Percentiles rank a stretch among this genome's conserved stretches.
phyloP scores from a whole-genome alignment of 2,329 filamentous ascomycete genomes.

The Neofusicoccum ribis region DNA sequence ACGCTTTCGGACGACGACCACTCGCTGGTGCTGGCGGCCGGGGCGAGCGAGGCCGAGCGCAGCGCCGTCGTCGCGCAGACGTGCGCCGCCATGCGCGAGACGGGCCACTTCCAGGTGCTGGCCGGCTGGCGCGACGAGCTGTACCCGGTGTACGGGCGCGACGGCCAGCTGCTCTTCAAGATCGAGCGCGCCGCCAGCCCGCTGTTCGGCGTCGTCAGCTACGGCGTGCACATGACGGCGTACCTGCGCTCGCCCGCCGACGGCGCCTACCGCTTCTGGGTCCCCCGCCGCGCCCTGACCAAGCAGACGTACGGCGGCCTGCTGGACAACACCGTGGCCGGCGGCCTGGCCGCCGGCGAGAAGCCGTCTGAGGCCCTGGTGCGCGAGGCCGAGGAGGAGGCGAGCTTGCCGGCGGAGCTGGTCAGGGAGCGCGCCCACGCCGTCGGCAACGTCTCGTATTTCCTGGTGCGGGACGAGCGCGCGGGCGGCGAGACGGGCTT shows the following conservation, averaged over 20 bases:
- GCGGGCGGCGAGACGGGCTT: conserved; percentile 79
- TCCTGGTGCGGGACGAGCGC: conserved; percentile 72
- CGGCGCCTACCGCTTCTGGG: conserved; percentile 75
- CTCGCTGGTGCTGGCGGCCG: conserved; percentile 54
- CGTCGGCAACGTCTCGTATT: conserved; percentile 77
- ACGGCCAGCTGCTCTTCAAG: conserved; percentile 42
- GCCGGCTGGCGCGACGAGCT: conserved; percentile 45
- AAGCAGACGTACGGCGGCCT: conserved; percentile 92
- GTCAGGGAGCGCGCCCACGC: conserved; percentile 62
- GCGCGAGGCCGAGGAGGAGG: conserved; percentile 87
- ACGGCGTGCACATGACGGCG: conserved; percentile 44
- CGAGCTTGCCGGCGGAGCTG: conserved; percentile 69
- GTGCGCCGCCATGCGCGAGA: conserved; percentile 66
- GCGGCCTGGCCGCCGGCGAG: conserved; percentile 79
- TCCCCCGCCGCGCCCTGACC: conserved; percentile 70
- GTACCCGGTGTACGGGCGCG: conserved; percentile 43
- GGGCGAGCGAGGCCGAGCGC: conserved; percentile 62
- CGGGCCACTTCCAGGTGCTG: conserved; percentile 72
- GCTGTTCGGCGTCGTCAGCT: conserved; percentile 46
- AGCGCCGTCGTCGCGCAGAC: conserved; percentile 60
- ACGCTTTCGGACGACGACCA: conserved; percentile 59
- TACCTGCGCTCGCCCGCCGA: conserved; percentile 35
- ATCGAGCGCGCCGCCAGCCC: conserved; percentile 45
- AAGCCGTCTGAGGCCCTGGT: conserved; percentile 78
- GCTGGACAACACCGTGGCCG: conserved; percentile 92